phyloP scores from a whole-genome alignment of 2,329 filamentous ascomycete species.

The Aspergillus sp. region DNA sequence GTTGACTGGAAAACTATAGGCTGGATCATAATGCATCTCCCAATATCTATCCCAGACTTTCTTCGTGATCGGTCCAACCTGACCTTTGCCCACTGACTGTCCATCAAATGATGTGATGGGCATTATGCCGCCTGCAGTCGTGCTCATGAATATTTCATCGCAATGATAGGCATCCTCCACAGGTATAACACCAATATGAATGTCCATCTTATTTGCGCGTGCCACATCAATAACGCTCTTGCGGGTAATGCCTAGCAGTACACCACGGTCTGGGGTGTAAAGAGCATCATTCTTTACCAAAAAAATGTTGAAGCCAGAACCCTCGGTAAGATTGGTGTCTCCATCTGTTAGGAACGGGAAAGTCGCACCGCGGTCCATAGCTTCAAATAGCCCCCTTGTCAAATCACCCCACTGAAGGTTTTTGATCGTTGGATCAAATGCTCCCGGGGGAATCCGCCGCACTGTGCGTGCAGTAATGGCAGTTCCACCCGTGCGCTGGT shows the following conservation, averaged over 20 bases:
- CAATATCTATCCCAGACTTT: slow-evolving; percentile 50
- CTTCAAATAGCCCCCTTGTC: slow-evolving; percentile 43
- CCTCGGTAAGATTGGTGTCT: slow-evolving; percentile 47
- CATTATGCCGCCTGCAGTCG: slow-evolving; percentile 52
- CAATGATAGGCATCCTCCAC: slow-evolving; percentile 36
- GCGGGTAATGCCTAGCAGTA: slow-evolving; percentile 46
- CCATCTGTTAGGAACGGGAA: slow-evolving; percentile 51
- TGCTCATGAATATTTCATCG: slow-evolving; percentile 52
- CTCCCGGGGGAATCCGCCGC: slow-evolving; percentile 40
- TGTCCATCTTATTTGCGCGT: slow-evolving; percentile 23
- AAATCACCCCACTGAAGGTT: slow-evolving; percentile 51
- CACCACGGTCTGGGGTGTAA: slow-evolving; percentile 45
- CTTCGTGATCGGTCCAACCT: slow-evolving; percentile 43
- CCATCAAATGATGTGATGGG: slow-evolving; percentile 47
- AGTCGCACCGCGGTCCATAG: slow-evolving; percentile 40
- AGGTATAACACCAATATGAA: slow-evolving; percentile 40
- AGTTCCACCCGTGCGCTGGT: slow-evolving; percentile 37
- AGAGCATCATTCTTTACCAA: slow-evolving; percentile 43
- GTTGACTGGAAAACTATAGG: slow-evolving; percentile 26
- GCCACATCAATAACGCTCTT: slow-evolving; percentile 47
- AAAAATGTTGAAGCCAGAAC: slow-evolving; percentile 47
- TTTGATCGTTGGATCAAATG: slow-evolving; percentile 50
- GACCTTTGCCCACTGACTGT: slow-evolving; percentile 35
- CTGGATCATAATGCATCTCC: slow-evolving; percentile 42
- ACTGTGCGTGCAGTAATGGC: slow-evolving; percentile 46